Evolutionary conservation across 2,329 filamentous ascomycete genomes (phyloP).

Genomic region (Trichoderma sp.): DNA sequence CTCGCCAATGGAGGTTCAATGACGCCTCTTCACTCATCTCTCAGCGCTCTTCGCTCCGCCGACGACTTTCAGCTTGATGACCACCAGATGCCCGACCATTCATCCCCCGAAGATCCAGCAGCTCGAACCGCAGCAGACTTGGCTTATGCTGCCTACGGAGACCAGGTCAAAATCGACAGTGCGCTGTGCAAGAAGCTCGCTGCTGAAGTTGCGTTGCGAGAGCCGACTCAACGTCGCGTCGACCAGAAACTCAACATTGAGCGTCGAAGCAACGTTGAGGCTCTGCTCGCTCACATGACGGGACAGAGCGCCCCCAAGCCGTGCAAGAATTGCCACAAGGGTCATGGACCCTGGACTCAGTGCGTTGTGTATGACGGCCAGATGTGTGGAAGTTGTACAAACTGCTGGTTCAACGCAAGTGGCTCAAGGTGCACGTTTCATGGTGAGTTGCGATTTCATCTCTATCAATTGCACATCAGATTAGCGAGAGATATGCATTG

Average conservation of each 20-base stretch:
- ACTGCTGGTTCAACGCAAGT: slow-evolving; percentile 63
- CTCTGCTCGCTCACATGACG: slow-evolving; percentile 55
- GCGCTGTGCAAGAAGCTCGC: slow-evolving; percentile 54
- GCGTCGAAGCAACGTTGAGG: slow-evolving; percentile 60
- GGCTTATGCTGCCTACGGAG: slow-evolving; percentile 47
- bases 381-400: slow-evolving; percentile 60
- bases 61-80: slow-evolving; percentile 18
- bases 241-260: slow-evolving; percentile 54
- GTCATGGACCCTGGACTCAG: slow-evolving; percentile 56
- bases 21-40: slow-evolving; percentile 8
- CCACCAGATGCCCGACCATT: slow-evolving; percentile 10
- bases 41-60: slow-evolving; percentile 8
- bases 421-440: slow-evolving; percentile 60
- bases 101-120: slow-evolving; percentile 10
- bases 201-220: slow-evolving; percentile 46
- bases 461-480: neutral
- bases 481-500: neutral
- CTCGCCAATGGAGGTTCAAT: slow-evolving; percentile 20
- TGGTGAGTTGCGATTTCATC: slow-evolving; percentile 39
- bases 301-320: slow-evolving; percentile 47
- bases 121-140: slow-evolving; percentile 45
- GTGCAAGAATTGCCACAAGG: slow-evolving; percentile 60
- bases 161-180: slow-evolving; percentile 48
- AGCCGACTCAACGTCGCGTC: slow-evolving; percentile 51
- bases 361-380: slow-evolving; percentile 59